Percentiles rank a stretch among this genome's conserved stretches.
Evolutionary conservation across 345 rosid genomes (phyloP).

Genomic region (Gossypium australe): DNA sequence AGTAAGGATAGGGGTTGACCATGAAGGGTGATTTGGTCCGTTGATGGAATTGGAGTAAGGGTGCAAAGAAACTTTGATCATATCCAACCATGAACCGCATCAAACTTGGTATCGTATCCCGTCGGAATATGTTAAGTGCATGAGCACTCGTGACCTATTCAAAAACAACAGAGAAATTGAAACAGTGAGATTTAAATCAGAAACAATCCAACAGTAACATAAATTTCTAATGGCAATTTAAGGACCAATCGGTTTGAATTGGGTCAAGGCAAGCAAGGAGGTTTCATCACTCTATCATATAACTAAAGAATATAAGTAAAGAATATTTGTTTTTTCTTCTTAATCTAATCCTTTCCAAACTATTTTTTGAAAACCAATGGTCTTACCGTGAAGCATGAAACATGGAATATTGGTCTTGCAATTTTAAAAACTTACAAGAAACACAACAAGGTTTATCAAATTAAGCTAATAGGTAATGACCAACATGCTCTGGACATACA

Average conservation of each 20-base stretch:
- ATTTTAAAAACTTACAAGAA: background rate
- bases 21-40: constrained; percentile 68
- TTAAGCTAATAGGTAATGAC: too few species aligned
- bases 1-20: constrained; percentile 84
- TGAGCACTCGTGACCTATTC: constrained; percentile 73
- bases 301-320: constrained; percentile 1
- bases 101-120: constrained; percentile 43
- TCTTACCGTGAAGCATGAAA: background rate
- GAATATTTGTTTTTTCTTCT: background rate
- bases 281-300: background rate
- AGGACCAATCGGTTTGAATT: background rate
- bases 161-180: background rate
- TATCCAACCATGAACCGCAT: constrained; percentile 47
- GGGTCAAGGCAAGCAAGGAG: constrained; percentile 4
- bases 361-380: background rate
- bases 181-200: background rate
- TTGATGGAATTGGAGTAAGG: constrained; percentile 62
- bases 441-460: background rate
- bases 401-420: too few species aligned
- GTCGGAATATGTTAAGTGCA: constrained; percentile 45
- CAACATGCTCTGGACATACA: too few species aligned
- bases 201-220: too few species aligned
- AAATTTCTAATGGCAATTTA: too few species aligned
- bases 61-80: constrained; percentile 43
- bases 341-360: background rate